phyloP scores from a whole-genome alignment of 306 rosid species.

The Morella rubra region DNA sequence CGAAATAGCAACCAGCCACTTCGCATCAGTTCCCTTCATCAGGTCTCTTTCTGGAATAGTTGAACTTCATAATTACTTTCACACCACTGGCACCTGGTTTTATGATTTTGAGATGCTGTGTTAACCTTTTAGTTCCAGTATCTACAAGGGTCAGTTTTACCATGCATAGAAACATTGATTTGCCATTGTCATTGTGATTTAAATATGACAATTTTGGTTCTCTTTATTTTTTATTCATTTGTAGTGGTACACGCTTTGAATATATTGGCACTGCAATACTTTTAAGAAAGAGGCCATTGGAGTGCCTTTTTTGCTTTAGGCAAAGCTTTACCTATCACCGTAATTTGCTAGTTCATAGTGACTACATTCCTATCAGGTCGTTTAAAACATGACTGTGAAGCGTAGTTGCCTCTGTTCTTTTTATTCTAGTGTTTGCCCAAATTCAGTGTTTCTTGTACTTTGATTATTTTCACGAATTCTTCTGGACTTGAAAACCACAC shows the following conservation, averaged over 20 bases:
- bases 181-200: neutral
- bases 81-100: neutral
- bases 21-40: constrained; percentile 95
- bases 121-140: neutral
- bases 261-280: neutral
- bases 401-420: too few species aligned
- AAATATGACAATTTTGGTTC: neutral
- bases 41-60: constrained; percentile 47
- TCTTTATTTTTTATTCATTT: neutral
- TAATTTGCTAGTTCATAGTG: neutral
- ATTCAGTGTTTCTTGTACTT: neutral
- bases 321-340: neutral
- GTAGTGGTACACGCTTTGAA: neutral
- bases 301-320: neutral
- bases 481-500: neutral
- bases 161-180: neutral
- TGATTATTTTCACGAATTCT: neutral
- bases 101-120: neutral
- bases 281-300: neutral
- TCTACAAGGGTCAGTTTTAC: neutral
- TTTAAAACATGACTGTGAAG: neutral
- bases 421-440: too few species aligned
- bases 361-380: neutral
- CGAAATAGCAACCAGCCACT: constrained; percentile 80
- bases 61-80: constrained; percentile 4